Base-by-base conservation (phyloP, 495 filamentous ascomycete genomes). In the Haplographium delicatum region DNA sequence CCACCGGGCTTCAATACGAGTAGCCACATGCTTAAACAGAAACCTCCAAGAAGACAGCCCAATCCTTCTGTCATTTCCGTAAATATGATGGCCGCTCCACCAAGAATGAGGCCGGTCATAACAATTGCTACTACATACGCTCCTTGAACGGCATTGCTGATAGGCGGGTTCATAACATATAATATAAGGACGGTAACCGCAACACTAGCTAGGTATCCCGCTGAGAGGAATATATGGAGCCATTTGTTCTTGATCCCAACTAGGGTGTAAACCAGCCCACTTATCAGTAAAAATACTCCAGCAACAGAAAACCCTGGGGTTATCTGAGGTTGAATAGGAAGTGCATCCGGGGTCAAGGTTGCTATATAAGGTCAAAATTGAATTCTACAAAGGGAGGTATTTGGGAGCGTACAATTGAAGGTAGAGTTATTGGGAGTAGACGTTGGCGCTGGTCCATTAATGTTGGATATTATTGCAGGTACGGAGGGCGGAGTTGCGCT, bases 11-110 rank as follows among this genome's bases (percentile, higher is more conserved):
- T 86, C 18, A 96, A 63, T 8, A 82, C 80, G 26, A 97, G 72
- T 42, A 97, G 61, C 88, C 91, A 96, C 91, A 96, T 96, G 59
- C 85, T 84, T 16, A 93, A 60, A 54, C 82, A 89, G 63, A 93
- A 95, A 3, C 91, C 91, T 10, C 90, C 91, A 1, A 97, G 74
- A 4, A 95, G 70, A 63, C 91, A 96, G 10, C 86, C 88, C 11
- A 96, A 72, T 11, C 87, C 85, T 66, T 97, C 89, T 3, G 88
- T 89, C 43, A 96, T 70, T 56, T 97, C 90, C 53, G 76, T 79
- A 62, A 97, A 96, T 0, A 94, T 67, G 4, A 91, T 73, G 0
- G 90, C 80, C 6, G 86, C 65, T 13, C 74, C 85, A 5, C 91
- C 91, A 46, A 95, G 80, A 19, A 90, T 76, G 1, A 82, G 51